Evolutionary conservation across 805 yeast genomes (phyloP), one percentile per base, ranked within the genome.

Genomic region (Nakazawaea wyomingensis): DNA sequence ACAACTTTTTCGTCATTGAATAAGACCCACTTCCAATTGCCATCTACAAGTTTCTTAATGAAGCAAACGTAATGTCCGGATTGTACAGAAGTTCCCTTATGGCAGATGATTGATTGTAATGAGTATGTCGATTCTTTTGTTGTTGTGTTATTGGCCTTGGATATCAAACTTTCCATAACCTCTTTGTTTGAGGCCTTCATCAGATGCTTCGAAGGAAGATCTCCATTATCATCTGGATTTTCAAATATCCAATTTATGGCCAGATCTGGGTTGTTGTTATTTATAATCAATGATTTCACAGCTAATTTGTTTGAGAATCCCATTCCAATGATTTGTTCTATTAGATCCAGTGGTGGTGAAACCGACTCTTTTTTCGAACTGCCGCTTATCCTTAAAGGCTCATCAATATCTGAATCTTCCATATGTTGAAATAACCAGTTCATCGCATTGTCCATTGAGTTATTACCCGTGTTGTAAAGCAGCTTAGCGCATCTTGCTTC

Each of bases 1-100:
- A 84, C 91, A 3, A 89, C 95, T 60, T 87, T 88, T 53, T 89
- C 97, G 57, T 89, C 97, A 56, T 89, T 89, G 64, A 79, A 90
- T 34, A 89, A 65, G 2, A 83, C 82, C 96, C 96, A 88, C 41
- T 68, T 64, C 10, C 49, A 56, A 41, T 53, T 58, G 2, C 67
- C 72, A 2, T 65, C 64, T 5, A 67, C 53, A 1, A 39, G 41
- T 46, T 76, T 74, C 44, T 69, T 73, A 26, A 85, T 67, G 54
- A 84, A 89, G 1, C 82, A 85, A 32, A 90, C 96, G 60, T 89
- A 89, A 59, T 89, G 97, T 1, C 96, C 96, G 0, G 96, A 85
- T 51, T 90, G 96, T 1, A 87, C 83, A 10, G 95, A 83, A 2
- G 79, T 70, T 6, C 97, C 97, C 59, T 89, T 90, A 60, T 89